A percentile compares a stretch with the other conserved stretches of the same genome.
These are phyloP conservation scores for Vachellia pachyceras DNA, from an alignment of 306 rosid species.

Conservation along the genomic window DNA sequence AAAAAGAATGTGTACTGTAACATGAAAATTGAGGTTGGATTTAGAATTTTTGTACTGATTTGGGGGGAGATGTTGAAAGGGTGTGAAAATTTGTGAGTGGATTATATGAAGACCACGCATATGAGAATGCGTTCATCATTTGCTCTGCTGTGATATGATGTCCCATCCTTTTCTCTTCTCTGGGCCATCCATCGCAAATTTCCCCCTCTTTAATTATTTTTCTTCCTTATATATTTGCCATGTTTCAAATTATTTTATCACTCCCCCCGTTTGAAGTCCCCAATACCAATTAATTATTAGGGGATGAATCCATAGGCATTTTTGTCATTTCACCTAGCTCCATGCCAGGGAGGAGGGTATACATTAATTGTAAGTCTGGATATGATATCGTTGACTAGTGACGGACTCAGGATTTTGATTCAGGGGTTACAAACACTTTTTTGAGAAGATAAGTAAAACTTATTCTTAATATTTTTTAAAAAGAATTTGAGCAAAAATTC, in stretches of 20 bases:
- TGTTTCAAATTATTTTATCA: too few relatives aligned
- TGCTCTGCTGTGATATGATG: neutral
- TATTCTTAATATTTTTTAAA: too few relatives aligned
- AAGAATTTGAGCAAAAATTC: too few relatives aligned
- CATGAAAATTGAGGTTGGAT: neutral
- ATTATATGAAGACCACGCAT: neutral
- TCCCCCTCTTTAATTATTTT: too few relatives aligned
- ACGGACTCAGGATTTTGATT: too few relatives aligned
- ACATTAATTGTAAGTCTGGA: neutral
- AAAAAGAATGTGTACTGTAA: neutral
- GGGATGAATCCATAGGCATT: neutral
- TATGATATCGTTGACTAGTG: too few relatives aligned
- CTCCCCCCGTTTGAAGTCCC: too few relatives aligned
- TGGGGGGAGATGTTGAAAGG: neutral
- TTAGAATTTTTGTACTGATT: neutral
- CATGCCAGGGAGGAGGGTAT: neutral
- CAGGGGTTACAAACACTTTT: too few relatives aligned
- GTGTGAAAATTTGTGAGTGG: neutral
- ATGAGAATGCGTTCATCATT: too few relatives aligned
- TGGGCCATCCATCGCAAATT: conserved; percentile 25
- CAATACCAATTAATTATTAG: neutral
- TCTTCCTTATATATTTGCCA: too few relatives aligned
- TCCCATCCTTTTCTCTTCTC: conserved; percentile 5
- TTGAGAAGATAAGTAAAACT: too few relatives aligned
- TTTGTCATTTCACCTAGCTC: conserved; percentile 27